Evolutionary conservation across 2,329 filamentous ascomycete genomes (phyloP).

Genomic region (Metarhizium brunneum): DNA sequence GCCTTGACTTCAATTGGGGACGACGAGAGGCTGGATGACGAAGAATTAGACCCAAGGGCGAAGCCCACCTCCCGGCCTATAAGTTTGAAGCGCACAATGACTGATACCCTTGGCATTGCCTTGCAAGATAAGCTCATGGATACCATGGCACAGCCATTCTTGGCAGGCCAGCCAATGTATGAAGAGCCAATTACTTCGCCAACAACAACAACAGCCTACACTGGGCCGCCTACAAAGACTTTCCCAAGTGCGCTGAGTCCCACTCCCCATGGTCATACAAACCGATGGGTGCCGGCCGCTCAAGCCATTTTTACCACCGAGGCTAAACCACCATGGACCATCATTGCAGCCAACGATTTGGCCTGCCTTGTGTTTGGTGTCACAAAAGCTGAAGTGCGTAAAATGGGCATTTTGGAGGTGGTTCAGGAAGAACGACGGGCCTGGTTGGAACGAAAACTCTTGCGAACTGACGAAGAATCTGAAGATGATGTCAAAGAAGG

Average conservation of each 20-base stretch:
- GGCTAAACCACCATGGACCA: constrained; percentile 83
- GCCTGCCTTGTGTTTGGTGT: constrained; percentile 98
- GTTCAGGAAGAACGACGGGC: constrained; percentile 80
- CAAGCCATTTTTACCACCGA: constrained; percentile 99
- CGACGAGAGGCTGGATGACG: constrained; percentile 46
- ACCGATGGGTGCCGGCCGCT: constrained; percentile 80
- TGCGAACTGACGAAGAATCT: constrained; percentile 35
- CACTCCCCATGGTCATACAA: constrained; percentile 76
- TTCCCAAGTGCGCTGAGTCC: constrained; percentile 43
- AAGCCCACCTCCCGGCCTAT: constrained; percentile 51
- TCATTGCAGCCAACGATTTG: constrained; percentile 89
- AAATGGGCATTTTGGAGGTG: constrained; percentile 89
- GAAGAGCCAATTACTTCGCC: constrained; percentile 34
- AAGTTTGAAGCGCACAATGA: constrained; percentile 76
- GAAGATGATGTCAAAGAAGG: constrained; percentile 20
- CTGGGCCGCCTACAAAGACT: constrained; percentile 28
- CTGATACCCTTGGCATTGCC: constrained; percentile 66
- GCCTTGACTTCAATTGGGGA: constrained; percentile 44
- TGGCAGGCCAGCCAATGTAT: constrained; percentile 31
- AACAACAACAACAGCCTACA: constrained; percentile 21
- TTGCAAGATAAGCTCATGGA: constrained; percentile 80
- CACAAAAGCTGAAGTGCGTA: constrained; percentile 88
- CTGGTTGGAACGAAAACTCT: constrained; percentile 83
- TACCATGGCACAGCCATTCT: constrained; percentile 73
- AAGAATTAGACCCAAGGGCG: constrained; percentile 34